Evolutionary conservation across 2,329 filamentous ascomycete species (phyloP).

Genomic region (Fusarium sp.): DNA sequence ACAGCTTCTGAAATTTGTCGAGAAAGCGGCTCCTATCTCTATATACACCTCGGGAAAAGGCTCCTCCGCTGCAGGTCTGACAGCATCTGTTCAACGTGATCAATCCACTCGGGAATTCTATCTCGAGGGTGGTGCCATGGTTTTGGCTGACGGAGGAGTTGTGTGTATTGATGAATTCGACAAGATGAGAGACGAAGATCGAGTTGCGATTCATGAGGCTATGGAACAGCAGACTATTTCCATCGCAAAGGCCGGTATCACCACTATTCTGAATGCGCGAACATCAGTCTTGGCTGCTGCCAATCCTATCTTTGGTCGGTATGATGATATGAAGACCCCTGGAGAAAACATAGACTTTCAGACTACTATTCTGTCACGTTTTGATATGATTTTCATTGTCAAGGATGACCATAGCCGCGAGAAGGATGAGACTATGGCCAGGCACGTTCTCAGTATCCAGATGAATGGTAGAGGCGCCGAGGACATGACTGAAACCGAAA

Average conservation of each 20-base stretch:
- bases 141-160: constrained; percentile 93
- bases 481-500: constrained; percentile 84
- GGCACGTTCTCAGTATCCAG: constrained; percentile 96
- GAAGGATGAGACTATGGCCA: constrained; percentile 92
- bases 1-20: constrained; percentile 95
- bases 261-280: constrained; percentile 93
- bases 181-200: constrained; percentile 98
- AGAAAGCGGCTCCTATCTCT: constrained; percentile 93
- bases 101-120: constrained; percentile 94
- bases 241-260: constrained; percentile 98
- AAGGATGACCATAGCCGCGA: constrained; percentile 90
- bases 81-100: constrained; percentile 94
- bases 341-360: constrained; percentile 99
- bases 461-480: constrained; percentile 88
- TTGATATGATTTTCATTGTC: constrained; percentile 99
- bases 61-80: constrained; percentile 95
- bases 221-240: constrained; percentile 99
- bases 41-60: constrained; percentile 99
- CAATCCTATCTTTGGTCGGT: constrained; percentile 96
- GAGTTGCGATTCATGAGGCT: constrained; percentile 97
- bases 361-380: constrained; percentile 96
- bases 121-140: constrained; percentile 97
- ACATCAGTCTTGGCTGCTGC: constrained; percentile 95
- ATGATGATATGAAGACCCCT: constrained; percentile 96
- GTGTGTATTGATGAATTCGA: constrained; percentile 99